phyloP scores from a whole-genome alignment of 495 filamentous ascomycete species.

The Penicillium cinerascens region DNA sequence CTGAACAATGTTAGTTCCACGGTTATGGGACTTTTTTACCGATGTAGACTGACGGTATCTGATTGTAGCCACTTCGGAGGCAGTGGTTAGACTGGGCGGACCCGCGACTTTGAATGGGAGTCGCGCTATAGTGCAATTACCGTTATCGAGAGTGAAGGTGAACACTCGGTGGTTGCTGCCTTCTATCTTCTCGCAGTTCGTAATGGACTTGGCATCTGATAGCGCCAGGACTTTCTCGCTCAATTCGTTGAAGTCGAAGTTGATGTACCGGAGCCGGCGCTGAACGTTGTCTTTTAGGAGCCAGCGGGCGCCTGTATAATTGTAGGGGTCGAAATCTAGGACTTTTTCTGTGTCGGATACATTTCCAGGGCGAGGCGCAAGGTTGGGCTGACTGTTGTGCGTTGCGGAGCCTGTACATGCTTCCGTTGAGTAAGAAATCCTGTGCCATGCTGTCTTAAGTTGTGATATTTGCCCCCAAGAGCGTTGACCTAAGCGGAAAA shows the following conservation, averaged over 20 bases:
- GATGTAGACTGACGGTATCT: neutral
- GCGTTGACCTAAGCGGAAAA: too few relatives aligned
- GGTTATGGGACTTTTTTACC: too few relatives aligned
- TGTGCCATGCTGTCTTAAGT: too few relatives aligned
- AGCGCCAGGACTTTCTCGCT: slow-evolving; percentile 32
- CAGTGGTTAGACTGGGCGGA: slow-evolving; percentile 5
- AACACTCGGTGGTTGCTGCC: slow-evolving; percentile 45
- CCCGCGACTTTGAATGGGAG: slow-evolving; percentile 36
- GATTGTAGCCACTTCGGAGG: slow-evolving; percentile 1
- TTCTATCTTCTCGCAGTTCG: slow-evolving; percentile 35
- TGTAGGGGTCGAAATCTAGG: slow-evolving; percentile 29
- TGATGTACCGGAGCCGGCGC: slow-evolving; percentile 30
- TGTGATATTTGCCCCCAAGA: too few relatives aligned
- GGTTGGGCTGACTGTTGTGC: too few relatives aligned
- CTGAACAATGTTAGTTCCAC: neutral
- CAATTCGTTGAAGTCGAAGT: slow-evolving; percentile 37
- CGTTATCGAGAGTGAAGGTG: slow-evolving; percentile 37
- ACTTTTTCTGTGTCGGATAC: neutral
- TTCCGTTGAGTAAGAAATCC: too few relatives aligned
- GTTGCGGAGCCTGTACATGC: too few relatives aligned
- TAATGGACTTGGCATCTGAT: slow-evolving; percentile 22
- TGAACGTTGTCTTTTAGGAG: slow-evolving; percentile 32
- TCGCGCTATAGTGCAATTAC: slow-evolving; percentile 31
- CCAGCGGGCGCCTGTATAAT: slow-evolving; percentile 42
- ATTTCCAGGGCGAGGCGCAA: too few relatives aligned